Conservation (phyloP, 441 rosid genomes). For the Arabidopsis lyrata region DNA sequence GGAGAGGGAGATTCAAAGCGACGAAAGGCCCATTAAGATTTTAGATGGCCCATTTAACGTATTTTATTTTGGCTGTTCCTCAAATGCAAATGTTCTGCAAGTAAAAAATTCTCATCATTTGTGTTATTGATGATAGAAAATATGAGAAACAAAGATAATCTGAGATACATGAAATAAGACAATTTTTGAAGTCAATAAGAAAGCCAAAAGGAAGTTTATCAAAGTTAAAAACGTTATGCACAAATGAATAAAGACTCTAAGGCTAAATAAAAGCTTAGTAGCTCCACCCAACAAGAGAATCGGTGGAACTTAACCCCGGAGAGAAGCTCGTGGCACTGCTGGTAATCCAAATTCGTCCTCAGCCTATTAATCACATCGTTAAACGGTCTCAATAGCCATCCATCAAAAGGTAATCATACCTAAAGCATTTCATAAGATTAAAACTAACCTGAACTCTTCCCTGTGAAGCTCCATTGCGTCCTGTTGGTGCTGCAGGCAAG, state of each 20-base stretch:
- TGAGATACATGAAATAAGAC: neutral
- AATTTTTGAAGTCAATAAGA: neutral
- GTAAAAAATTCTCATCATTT: neutral
- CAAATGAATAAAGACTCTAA: constrained; percentile 23
- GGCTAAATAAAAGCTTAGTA: constrained; percentile 28
- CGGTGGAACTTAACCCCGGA: constrained; percentile 59
- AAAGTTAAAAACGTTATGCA: constrained; percentile 30
- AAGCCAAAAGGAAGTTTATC: neutral
- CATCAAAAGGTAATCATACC: neutral
- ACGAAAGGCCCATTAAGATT: constrained; percentile 22
- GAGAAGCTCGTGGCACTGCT: constrained; percentile 83
- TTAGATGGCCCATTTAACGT: neutral
- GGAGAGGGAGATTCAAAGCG: constrained; percentile 21
- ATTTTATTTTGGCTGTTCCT: neutral
- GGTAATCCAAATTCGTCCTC: constrained; percentile 91
- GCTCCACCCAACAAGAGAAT: constrained; percentile 25
- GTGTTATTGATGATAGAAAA: neutral
- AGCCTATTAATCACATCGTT: constrained; percentile 57
- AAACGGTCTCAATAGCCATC: constrained; percentile 17
- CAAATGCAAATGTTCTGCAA: neutral
- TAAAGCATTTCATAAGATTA: neutral
- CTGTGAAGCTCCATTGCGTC: constrained; percentile 57
- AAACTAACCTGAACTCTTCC: constrained; percentile 54
- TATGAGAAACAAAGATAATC: neutral
- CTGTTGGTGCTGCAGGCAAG: constrained; percentile 88